These are phyloP conservation scores for Phyllosticta citribraziliensis DNA, from an alignment of 2,329 filamentous ascomycete genomes.

Conservation along the genomic window DNA sequence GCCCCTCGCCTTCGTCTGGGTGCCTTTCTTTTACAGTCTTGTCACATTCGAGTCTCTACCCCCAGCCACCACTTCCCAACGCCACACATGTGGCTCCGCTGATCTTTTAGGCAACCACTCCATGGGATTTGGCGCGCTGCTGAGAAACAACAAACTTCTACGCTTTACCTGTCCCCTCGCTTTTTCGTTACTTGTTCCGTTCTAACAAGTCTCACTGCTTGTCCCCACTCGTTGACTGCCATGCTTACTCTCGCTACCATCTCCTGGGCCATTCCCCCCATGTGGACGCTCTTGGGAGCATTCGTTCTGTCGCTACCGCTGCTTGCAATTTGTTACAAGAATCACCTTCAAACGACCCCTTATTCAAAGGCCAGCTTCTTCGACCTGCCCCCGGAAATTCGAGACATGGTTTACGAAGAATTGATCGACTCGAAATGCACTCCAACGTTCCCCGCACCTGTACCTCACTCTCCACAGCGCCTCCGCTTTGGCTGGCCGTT, in stretches of 20 bases:
- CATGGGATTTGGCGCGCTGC: not conserved
- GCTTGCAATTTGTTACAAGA: not conserved
- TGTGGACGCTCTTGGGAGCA: constrained; percentile 1
- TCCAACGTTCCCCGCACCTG: not conserved
- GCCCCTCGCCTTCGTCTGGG: not conserved
- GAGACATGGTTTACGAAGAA: constrained; percentile 14
- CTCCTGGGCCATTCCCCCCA: not conserved
- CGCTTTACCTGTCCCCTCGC: not conserved
- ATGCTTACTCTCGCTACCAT: not conserved
- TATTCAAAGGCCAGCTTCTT: constrained; percentile 10
- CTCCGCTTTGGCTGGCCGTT: not conserved
- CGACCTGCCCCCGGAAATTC: constrained; percentile 11
- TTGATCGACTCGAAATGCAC: constrained; percentile 3
- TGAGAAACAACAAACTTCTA: not conserved
- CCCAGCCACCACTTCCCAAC: not conserved
- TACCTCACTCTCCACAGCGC: not conserved
- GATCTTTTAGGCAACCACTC: constrained; percentile 1
- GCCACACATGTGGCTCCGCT: constrained; percentile 5
- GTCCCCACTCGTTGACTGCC: not conserved
- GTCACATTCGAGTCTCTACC: too few species aligned
- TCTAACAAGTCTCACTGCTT: not conserved
- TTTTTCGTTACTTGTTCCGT: not conserved
- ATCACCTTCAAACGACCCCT: not conserved
- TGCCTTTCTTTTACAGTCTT: not conserved
- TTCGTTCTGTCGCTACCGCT: constrained; percentile 9